phyloP scores from a whole-genome alignment of 805 yeast genomes.

The Sugiyamaella valdiviana region DNA sequence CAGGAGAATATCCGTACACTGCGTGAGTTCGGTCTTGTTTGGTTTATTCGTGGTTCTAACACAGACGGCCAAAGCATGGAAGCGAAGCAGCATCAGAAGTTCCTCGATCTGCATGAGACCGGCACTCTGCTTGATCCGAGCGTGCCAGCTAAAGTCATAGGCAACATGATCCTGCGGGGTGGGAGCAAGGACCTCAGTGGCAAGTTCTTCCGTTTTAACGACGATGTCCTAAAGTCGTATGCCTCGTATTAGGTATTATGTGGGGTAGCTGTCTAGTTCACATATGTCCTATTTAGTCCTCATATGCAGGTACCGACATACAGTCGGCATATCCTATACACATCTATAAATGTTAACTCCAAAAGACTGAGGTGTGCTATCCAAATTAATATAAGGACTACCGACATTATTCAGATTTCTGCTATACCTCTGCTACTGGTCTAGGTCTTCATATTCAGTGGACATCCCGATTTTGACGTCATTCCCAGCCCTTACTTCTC shows the following conservation, averaged over 20 bases:
- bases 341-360: no score
- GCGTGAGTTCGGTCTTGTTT: slow-evolving; percentile 24
- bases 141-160: slow-evolving; percentile 66
- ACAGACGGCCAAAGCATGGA: slow-evolving; percentile 53
- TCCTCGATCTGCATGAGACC: slow-evolving; percentile 54
- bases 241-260: not conserved
- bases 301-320: no score
- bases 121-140: slow-evolving; percentile 58
- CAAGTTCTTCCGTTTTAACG: slow-evolving; percentile 50
- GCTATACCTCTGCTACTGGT: no score
- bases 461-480: no score
- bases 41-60: slow-evolving; percentile 1
- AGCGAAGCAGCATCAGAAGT: slow-evolving; percentile 50
- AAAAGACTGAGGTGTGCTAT: no score
- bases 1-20: slow-evolving; percentile 69
- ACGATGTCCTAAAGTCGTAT: slow-evolving; percentile 15
- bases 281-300: no score
- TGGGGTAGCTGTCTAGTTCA: no score
- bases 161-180: slow-evolving; percentile 57
- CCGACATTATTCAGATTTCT: no score
- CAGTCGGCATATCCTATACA: no score
- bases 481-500: no score
- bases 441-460: no score
- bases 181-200: slow-evolving; percentile 59
- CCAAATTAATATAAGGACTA: no score